Percentiles rank a stretch among this genome's conserved stretches.
These are phyloP conservation scores for Gossypium rotundifolium DNA, from an alignment of 345 rosid species.

Conservation along the genomic window DNA sequence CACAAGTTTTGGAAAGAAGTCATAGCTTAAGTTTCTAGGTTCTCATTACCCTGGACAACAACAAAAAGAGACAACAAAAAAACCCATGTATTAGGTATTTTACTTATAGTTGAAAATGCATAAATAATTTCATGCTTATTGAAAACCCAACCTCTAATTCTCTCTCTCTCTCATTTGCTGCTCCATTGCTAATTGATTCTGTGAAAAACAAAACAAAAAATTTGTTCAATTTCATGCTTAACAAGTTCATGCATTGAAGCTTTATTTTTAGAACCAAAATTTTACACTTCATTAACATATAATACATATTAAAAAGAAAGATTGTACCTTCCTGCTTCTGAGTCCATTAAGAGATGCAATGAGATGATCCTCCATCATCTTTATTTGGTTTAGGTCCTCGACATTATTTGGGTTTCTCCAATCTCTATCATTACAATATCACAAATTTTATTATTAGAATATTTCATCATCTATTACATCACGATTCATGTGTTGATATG, in stretches of 20 bases:
- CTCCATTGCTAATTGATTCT: neutral
- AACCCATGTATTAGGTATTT: neutral
- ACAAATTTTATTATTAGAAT: neutral
- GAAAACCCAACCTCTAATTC: neutral
- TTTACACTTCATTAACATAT: too few relatives aligned
- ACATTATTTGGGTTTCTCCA: constrained; percentile 24
- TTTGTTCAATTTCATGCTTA: neutral
- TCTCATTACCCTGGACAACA: neutral
- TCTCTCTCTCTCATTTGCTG: neutral
- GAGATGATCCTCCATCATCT: constrained; percentile 27
- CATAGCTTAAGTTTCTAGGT: neutral
- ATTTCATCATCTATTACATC: neutral
- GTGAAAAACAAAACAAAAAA: neutral
- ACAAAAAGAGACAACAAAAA: neutral
- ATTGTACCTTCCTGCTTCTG: neutral
- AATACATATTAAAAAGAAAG: neutral
- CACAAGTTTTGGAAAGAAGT: too few relatives aligned
- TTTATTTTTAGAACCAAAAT: neutral
- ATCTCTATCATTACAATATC: constrained; percentile 6
- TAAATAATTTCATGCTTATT: neutral
- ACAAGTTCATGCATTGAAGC: neutral
- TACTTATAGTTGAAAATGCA: neutral
- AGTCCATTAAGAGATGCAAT: constrained; percentile 11
- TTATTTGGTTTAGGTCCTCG: constrained; percentile 8
- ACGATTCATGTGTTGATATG: neutral